Evolutionary conservation across 108 stramenopile genomes (phyloP).

Genomic region (Parietichytrium sp.): DNA sequence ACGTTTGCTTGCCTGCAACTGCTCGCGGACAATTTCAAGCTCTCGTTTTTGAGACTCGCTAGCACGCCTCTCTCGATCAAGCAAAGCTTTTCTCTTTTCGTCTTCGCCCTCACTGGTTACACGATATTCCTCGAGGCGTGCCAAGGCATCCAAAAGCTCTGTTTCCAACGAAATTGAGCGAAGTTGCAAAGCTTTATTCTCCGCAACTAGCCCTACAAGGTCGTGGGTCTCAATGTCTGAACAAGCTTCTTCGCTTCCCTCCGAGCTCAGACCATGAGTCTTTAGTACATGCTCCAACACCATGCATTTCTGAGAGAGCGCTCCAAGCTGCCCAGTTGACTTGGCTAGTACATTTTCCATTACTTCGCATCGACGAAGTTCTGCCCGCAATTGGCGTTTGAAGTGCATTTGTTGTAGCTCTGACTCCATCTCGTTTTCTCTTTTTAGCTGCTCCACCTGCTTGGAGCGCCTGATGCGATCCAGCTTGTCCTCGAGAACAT

Average conservation of each 20-base stretch:
- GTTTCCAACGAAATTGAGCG: not conserved
- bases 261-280: not conserved
- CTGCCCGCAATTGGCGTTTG: too few species aligned
- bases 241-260: not conserved
- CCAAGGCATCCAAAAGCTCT: not conserved
- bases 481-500: too few species aligned
- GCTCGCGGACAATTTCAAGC: not conserved
- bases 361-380: too few species aligned
- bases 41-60: not conserved
- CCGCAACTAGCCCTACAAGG: not conserved
- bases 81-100: constrained; percentile 16
- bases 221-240: not conserved
- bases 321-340: not conserved
- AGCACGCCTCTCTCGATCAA: not conserved
- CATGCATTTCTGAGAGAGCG: not conserved
- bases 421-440: too few species aligned
- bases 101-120: constrained; percentile 3
- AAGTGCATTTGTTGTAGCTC: too few species aligned
- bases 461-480: too few species aligned
- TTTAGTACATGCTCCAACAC: not conserved
- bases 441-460: too few species aligned
- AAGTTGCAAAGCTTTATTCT: not conserved
- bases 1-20: constrained; percentile 31
- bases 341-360: not conserved
- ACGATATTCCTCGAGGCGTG: not conserved